Percentiles rank a stretch among this genome's conserved stretches.
Conservation (phyloP, 78 protist species). For the Blattamonas nauphoetae region DNA sequence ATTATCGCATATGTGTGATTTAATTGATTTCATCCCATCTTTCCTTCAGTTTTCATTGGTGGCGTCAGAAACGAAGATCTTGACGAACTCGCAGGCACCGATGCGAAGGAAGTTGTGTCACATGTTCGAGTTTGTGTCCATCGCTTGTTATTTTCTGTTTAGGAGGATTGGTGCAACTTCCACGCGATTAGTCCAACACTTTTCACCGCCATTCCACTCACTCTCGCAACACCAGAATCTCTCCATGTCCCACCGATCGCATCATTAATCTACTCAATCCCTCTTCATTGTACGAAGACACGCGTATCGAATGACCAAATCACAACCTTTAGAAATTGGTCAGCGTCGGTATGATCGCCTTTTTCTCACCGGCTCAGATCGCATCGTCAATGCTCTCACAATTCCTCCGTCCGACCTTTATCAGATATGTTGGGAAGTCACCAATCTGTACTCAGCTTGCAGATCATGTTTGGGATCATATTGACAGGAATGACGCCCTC, state of each 20-base stretch:
- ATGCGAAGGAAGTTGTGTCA: background rate
- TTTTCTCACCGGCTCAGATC: no score
- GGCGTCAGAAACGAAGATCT: background rate
- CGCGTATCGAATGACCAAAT: background rate
- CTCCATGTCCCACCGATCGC: background rate
- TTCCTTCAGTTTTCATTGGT: background rate
- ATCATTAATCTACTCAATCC: background rate
- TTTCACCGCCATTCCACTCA: background rate
- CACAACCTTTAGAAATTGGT: background rate
- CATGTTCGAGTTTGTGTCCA: background rate
- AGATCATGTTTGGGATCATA: background rate
- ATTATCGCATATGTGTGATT: background rate
- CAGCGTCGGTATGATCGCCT: background rate
- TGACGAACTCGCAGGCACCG: background rate
- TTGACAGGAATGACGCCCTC: background rate
- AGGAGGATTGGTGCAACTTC: background rate
- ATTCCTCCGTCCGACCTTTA: background rate
- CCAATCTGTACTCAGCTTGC: background rate
- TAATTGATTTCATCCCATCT: background rate
- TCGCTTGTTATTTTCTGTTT: no score
- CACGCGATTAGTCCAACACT: background rate
- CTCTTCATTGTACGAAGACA: background rate
- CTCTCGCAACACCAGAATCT: background rate
- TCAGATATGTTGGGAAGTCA: background rate
- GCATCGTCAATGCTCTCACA: background rate